phyloP scores from a whole-genome alignment of 306 rosid genomes.

The Inga leiocalycina region DNA sequence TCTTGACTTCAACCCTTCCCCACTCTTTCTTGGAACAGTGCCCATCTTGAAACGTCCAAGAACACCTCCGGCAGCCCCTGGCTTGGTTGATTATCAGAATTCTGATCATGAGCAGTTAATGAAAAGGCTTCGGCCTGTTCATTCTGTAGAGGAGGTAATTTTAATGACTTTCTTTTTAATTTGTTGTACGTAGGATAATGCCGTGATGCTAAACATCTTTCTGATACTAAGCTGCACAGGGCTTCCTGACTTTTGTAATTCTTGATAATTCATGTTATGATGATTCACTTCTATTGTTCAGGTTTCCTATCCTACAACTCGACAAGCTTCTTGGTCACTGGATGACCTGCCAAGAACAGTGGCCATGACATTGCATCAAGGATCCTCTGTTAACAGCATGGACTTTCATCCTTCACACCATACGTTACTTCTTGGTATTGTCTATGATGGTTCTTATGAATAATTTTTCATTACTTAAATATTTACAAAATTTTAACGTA shows the following conservation, averaged over 20 bases:
- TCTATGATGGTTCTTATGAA: constrained; percentile 26
- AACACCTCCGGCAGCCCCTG: constrained; percentile 72
- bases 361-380: constrained; percentile 76
- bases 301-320: constrained; percentile 72
- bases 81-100: constrained; percentile 71
- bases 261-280: constrained; percentile 26
- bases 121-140: constrained; percentile 73
- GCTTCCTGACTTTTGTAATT: constrained; percentile 18
- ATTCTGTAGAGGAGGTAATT: constrained; percentile 74
- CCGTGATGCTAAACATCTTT: neutral
- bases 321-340: constrained; percentile 73
- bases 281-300: constrained; percentile 38
- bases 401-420: constrained; percentile 84
- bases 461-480: constrained; percentile 16
- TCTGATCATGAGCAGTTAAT: constrained; percentile 71
- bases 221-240: constrained; percentile 1
- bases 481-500: neutral
- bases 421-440: constrained; percentile 77
- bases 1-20: constrained; percentile 12
- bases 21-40: constrained; percentile 43
- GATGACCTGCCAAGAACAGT: constrained; percentile 86
- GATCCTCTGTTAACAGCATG: constrained; percentile 80
- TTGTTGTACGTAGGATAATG: constrained; percentile 16
- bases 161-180: constrained; percentile 22
- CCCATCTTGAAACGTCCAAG: constrained; percentile 77